phyloP scores from a whole-genome alignment of 768 basidiomycete genomes.

The Calocybe cyanea region DNA sequence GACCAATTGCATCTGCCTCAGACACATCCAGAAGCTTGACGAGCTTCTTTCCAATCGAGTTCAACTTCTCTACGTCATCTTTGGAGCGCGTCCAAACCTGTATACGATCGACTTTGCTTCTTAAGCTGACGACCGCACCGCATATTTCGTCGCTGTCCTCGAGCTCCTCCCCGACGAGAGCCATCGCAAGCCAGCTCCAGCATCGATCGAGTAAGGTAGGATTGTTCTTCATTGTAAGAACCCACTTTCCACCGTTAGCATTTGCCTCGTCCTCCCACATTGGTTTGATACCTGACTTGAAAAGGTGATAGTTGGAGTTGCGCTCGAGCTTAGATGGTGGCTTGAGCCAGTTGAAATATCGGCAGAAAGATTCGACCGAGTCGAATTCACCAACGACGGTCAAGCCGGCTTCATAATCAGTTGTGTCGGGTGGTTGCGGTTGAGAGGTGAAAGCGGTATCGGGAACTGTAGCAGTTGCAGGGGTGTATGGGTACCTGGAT shows the following conservation, averaged over 20 bases:
- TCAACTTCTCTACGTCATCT: slow-evolving; percentile 82
- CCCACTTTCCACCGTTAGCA: slow-evolving; percentile 92
- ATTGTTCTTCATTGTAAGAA: slow-evolving; percentile 87
- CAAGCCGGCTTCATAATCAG: slow-evolving; percentile 81
- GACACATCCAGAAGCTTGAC: slow-evolving; percentile 81
- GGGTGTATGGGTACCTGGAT: slow-evolving; percentile 59
- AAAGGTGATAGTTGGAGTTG: slow-evolving; percentile 93
- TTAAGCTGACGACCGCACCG: slow-evolving; percentile 82
- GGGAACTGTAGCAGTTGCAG: slow-evolving; percentile 30
- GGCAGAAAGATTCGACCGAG: slow-evolving; percentile 87
- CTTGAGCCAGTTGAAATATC: slow-evolving; percentile 93
- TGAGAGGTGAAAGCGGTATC: slow-evolving; percentile 25
- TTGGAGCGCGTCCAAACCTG: slow-evolving; percentile 88
- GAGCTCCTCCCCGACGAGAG: slow-evolving; percentile 82
- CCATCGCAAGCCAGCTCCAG: slow-evolving; percentile 91
- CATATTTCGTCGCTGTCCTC: slow-evolving; percentile 74
- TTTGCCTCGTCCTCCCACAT: slow-evolving; percentile 98
- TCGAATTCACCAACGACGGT: slow-evolving; percentile 86
- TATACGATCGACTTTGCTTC: slow-evolving; percentile 85
- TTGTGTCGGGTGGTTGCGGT: slow-evolving; percentile 55
- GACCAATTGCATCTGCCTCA: slow-evolving; percentile 78
- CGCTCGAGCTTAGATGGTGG: slow-evolving; percentile 84
- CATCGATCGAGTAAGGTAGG: slow-evolving; percentile 76
- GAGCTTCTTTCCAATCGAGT: slow-evolving; percentile 79
- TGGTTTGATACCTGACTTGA: slow-evolving; percentile 91